Evolutionary conservation across 805 yeast species (phyloP).

Genomic region (Cyberlindnera mississippiensis): DNA sequence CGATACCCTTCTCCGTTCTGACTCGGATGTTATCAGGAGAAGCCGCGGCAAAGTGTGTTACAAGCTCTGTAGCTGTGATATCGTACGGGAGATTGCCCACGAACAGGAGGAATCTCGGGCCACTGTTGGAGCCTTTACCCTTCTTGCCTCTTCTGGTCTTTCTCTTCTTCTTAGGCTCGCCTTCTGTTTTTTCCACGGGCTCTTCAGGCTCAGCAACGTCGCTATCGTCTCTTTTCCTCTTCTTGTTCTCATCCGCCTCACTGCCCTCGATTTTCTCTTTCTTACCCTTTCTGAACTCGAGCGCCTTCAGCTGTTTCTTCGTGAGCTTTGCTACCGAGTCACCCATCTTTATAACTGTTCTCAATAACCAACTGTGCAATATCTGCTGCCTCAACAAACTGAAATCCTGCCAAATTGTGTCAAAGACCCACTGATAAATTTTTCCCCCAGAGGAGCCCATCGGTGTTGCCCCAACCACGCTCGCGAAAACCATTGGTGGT

Average conservation of each 20-base stretch:
- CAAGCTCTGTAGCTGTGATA: conserved; percentile 55
- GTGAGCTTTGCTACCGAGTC: conserved; percentile 41
- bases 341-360: conserved; percentile 4
- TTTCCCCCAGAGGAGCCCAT: conserved; percentile 3
- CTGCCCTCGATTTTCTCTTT: conserved; percentile 25
- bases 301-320: conserved; percentile 64
- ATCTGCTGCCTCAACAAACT: too few relatives aligned
- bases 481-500: too few relatives aligned
- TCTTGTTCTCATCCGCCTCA: conserved; percentile 25
- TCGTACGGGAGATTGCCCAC: conserved; percentile 88
- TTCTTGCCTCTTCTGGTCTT: conserved; percentile 78
- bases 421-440: conserved; percentile 4
- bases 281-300: conserved; percentile 45
- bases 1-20: conserved; percentile 85
- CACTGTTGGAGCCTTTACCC: conserved; percentile 48
- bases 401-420: conserved; percentile 1
- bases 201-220: conserved; percentile 16
- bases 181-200: conserved; percentile 27
- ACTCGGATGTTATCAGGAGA: conserved; percentile 75
- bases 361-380: too few relatives aligned
- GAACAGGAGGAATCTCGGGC: conserved; percentile 74
- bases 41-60: conserved; percentile 66
- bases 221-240: conserved; percentile 20
- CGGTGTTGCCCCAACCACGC: conserved; percentile 5
- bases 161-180: conserved; percentile 49